These are phyloP conservation scores for Rugonectria rugulosa DNA, from an alignment of 2,329 filamentous ascomycete species.

Conservation along the genomic window DNA sequence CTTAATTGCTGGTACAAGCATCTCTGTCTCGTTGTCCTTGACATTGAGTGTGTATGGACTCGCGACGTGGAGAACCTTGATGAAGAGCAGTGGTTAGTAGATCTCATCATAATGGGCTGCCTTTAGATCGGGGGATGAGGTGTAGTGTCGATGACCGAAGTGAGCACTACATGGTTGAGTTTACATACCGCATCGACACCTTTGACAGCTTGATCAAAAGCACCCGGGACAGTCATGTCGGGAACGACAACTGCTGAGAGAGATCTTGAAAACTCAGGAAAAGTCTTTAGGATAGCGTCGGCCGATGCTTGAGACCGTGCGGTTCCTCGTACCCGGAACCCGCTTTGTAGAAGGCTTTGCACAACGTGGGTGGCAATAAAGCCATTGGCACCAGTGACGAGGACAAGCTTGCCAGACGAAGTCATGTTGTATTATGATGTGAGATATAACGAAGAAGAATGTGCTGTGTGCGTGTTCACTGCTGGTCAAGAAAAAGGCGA, in stretches of 20 bases:
- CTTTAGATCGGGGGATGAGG: too few relatives aligned
- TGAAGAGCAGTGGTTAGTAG: too few relatives aligned
- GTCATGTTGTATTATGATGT: too few relatives aligned
- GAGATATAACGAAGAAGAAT: too few relatives aligned
- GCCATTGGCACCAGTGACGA: not conserved
- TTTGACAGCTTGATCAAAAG: constrained; percentile 68
- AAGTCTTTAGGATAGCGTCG: constrained; percentile 52
- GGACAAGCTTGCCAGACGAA: too few relatives aligned
- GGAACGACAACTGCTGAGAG: constrained; percentile 67
- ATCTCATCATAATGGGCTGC: too few relatives aligned
- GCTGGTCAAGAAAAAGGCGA: too few relatives aligned
- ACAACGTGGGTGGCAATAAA: constrained; percentile 48
- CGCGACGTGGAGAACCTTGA: constrained; percentile 61
- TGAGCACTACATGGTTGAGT: not conserved
- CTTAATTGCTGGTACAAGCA: constrained; percentile 60
- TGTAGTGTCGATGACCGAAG: too few relatives aligned
- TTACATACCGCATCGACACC: constrained; percentile 49
- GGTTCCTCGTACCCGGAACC: not conserved
- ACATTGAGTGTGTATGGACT: constrained; percentile 60
- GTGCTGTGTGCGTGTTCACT: too few relatives aligned
- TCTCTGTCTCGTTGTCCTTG: constrained; percentile 53
- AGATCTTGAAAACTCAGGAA: constrained; percentile 48
- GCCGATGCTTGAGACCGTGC: constrained; percentile 37
- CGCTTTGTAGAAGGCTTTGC: constrained; percentile 49
- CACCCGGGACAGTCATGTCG: constrained; percentile 73